phyloP scores from a whole-genome alignment of 2,329 filamentous ascomycete species.

The Alternaria angustiovoidea region DNA sequence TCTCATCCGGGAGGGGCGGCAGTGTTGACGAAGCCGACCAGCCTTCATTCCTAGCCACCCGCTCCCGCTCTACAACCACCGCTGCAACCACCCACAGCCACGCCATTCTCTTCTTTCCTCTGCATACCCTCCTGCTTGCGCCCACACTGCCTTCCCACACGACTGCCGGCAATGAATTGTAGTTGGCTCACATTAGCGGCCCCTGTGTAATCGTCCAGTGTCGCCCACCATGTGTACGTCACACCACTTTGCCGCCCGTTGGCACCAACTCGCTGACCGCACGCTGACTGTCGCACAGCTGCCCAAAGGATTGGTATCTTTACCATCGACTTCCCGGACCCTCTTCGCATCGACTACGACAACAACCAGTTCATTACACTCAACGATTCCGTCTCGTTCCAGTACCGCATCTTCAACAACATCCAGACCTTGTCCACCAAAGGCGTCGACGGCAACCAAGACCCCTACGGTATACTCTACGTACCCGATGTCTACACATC shows the following conservation, averaged over 20 bases:
- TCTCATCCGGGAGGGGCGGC: slow-evolving; percentile 10
- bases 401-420: slow-evolving; percentile 57
- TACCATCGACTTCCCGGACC: slow-evolving; percentile 50
- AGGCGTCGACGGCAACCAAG: slow-evolving; percentile 66
- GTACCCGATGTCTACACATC: slow-evolving; percentile 74
- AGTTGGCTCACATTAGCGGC: slow-evolving; percentile 14
- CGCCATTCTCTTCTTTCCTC: not conserved
- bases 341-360: slow-evolving; percentile 34
- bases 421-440: slow-evolving; percentile 80
- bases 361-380: slow-evolving; percentile 46
- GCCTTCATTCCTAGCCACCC: slow-evolving; percentile 23
- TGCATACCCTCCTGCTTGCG: not conserved
- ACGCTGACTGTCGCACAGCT: slow-evolving; percentile 30
- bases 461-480: slow-evolving; percentile 82
- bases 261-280: not conserved
- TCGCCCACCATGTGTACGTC: slow-evolving; percentile 52
- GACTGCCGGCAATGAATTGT: slow-evolving; percentile 28
- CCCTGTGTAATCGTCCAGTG: slow-evolving; percentile 22
- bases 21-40: slow-evolving; percentile 22
- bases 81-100: not conserved
- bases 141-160: not conserved
- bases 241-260: slow-evolving; percentile 20
- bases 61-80: slow-evolving; percentile 4
- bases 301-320: slow-evolving; percentile 47
- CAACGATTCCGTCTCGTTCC: slow-evolving; percentile 45